Conservation (phyloP, 2,329 filamentous ascomycete species). For the Huntiella omanensis region DNA sequence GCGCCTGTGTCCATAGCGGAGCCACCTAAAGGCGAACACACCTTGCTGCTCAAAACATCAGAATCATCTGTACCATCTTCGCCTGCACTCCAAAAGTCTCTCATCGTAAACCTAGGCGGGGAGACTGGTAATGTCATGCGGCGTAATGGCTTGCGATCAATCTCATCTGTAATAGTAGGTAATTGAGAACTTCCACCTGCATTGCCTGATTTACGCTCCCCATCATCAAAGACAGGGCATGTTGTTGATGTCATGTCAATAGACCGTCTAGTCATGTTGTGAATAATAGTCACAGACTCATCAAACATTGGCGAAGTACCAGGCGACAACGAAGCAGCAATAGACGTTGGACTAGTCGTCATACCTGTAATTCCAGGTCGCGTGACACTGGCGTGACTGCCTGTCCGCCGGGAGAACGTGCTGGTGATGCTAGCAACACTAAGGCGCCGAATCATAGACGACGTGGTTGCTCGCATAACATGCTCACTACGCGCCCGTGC, state of each 20-base stretch:
- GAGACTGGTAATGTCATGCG: constrained; percentile 10
- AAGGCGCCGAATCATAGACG: constrained; percentile 72
- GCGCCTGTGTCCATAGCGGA: not conserved
- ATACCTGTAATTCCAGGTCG: constrained; percentile 11
- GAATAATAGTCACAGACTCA: constrained; percentile 6
- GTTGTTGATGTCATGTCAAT: constrained; percentile 5
- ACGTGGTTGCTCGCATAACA: constrained; percentile 59
- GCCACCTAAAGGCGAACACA: constrained; percentile 1
- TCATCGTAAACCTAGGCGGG: constrained; percentile 9
- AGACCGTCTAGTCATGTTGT: constrained; percentile 9
- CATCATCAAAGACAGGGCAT: not conserved
- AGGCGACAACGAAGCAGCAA: not conserved
- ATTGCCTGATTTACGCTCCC: not conserved
- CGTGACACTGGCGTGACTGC: constrained; percentile 28
- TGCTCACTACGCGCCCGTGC: constrained; percentile 46
- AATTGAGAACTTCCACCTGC: constrained; percentile 1
- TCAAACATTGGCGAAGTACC: constrained; percentile 8
- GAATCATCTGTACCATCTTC: constrained; percentile 2
- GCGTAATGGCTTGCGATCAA: constrained; percentile 8
- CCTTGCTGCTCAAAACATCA: constrained; percentile 3
- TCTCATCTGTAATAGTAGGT: constrained; percentile 9
- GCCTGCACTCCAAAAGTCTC: constrained; percentile 9
- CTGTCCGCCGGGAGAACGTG: constrained; percentile 55
- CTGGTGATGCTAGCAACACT: constrained; percentile 64
- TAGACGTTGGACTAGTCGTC: constrained; percentile 6